Base-by-base conservation (phyloP, 2,329 filamentous ascomycete species). In the Fusarium cicatricum region DNA sequence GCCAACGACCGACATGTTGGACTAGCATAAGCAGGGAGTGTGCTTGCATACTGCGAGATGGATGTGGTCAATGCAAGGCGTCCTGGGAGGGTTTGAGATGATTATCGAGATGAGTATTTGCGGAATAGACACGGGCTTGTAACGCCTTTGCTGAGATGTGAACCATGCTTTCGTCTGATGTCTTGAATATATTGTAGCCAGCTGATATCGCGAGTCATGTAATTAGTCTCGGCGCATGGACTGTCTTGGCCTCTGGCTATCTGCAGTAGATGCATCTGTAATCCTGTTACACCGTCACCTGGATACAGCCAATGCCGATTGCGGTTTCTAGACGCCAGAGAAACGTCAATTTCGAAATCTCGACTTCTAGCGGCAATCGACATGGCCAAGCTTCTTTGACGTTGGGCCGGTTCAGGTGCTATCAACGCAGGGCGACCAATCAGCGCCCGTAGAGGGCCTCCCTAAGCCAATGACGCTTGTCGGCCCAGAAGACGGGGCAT, bases 401-500 rank as follows among this genome's bases (percentile, higher is more conserved):
- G 47, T 21, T 43, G 48, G 31, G 16, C 36, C 31, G n/a, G 33
- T 32, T 46, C 37, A 45, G 41, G 29, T 58, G 52, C 32, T 45
- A 28, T 37, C 54, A 69, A 67, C 31, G 5, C 58, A 69, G 66
- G 66, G 66, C 66, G 58, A 51, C 66, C 64, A 69, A 69, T 69
- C 52, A 51, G 15, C 4, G 14, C 16, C 17, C 21, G 5, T 28
- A 31, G 38, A 45, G 36, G 55, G 41, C 19, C 32, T 14, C 42
- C 55, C 42, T 50, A 42, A 52, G 38, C 66, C 66, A 69, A 69
- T 69, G 44, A 44, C 46, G 23, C 21, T n/a, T 21, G 46, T 29
- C 39, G 55, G 21, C 28, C 40, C 21, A 33, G 19, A 34, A 11
- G 19, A 45, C 32, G 21, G n/a, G 21, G 11, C 16, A 16, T 17